Evolutionary conservation across 2,329 filamentous ascomycete genomes (phyloP), one percentile per base, ranked within the genome.

Genomic region (Celoporthe dispersa): DNA sequence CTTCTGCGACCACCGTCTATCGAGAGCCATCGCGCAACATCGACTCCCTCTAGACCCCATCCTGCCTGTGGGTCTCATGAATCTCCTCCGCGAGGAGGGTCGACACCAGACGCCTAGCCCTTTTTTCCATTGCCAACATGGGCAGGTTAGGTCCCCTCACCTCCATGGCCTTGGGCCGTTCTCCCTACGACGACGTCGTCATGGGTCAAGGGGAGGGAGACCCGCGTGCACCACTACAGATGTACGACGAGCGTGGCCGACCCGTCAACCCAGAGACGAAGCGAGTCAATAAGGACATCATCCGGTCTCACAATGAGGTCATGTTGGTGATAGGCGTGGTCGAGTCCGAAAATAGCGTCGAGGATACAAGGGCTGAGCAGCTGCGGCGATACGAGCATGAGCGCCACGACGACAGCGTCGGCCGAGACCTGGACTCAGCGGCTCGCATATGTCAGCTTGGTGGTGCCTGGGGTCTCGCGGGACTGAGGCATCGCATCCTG

Each of bases 301-400:
- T 90, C 35, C 82, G 87, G 66, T 84, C 87, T 12, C 87, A 90
- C 74, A 90, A 90, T 73, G 87, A 90, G 73, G 87, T 90, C 3
- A 90, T 90, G 87, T 82, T 85, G 25, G 86, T 88, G 12, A 89
- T 90, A 53, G 87, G 87, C 6, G 87, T 89, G 5, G 87, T 87
- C 11, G 87, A 90, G 74, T 85, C 87, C 19, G 87, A 89, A 67
- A 84, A 83, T 65, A 78, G 78, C 9, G 75, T 75, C 4, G 76
- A 79, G 31, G 80, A 81, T 4, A 78, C 80, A 6, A 81, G 84
- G 66, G 76, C 78, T 8, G 82, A 84, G 55, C 77, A 79, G 1
- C 35, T 64, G 53, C 63, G 71, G 55, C 79, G 81, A n/a, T 78
- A 79, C 19, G 79, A 81, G 14, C 85, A 87, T 72, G 77, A 82